Evolutionary conservation across 176 grass and related monocot genomes (phyloP).

Genomic region (Zoysia pacifica): DNA sequence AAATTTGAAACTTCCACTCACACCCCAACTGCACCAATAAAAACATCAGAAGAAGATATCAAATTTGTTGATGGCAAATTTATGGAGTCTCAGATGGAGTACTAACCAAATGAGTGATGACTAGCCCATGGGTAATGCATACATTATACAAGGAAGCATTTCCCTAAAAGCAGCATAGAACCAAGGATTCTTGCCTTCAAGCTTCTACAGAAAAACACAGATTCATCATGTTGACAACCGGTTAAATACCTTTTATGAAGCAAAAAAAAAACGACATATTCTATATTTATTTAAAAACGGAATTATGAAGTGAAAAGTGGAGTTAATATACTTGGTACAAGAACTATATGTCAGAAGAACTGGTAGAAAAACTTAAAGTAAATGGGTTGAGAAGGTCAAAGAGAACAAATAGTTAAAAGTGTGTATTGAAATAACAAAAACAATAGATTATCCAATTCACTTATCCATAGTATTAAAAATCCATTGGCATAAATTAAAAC

Average conservation of each 20-base stretch:
- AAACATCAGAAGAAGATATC: not conserved
- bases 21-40: not conserved
- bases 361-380: not conserved
- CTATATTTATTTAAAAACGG: not conserved
- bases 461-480: not conserved
- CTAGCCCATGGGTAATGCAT: not conserved
- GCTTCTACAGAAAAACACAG: slow-evolving; percentile 11
- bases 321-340: not conserved
- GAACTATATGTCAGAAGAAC: not conserved
- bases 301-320: not conserved
- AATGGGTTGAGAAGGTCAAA: not conserved
- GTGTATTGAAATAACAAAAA: not conserved
- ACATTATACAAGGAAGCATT: not conserved
- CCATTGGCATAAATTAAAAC: not conserved
- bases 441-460: not conserved
- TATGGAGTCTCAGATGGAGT: not conserved
- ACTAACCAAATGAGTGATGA: not conserved
- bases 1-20: not conserved
- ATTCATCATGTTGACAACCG: not conserved
- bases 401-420: not conserved
- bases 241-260: not conserved
- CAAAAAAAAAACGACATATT: not conserved
- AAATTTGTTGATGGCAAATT: not conserved
- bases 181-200: not conserved
- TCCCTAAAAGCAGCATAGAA: not conserved